A percentile compares a stretch with the other conserved stretches of the same genome.
These are phyloP conservation scores for Eucalyptus tenuipes DNA, from an alignment of 345 rosid genomes.

Conservation along the genomic window DNA sequence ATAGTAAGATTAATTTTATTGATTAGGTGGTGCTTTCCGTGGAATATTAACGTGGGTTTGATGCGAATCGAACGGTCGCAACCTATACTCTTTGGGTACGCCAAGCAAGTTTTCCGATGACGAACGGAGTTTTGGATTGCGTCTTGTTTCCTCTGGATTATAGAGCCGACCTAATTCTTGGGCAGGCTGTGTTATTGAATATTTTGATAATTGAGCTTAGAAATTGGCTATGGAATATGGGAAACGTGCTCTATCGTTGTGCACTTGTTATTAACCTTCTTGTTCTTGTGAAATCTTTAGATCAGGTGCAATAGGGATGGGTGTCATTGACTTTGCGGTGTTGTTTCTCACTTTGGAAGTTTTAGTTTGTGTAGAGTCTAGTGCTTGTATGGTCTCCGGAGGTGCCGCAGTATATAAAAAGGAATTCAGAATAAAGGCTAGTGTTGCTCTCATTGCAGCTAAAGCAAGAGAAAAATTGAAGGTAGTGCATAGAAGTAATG, in stretches of 20 bases:
- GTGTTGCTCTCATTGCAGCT: not conserved
- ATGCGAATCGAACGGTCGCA: not conserved
- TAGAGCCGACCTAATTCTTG: not conserved
- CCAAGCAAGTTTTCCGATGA: not conserved
- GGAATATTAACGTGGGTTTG: not conserved
- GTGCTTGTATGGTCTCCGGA: not conserved
- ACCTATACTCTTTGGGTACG: not conserved
- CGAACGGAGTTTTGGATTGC: not conserved
- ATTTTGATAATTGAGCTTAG: not conserved
- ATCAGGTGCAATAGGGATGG: not conserved
- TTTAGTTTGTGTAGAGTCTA: not conserved
- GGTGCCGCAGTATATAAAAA: not conserved
- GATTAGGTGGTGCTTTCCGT: not conserved
- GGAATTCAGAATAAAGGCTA: not conserved
- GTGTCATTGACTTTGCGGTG: not conserved
- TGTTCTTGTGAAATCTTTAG: not conserved
- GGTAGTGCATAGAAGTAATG: not conserved
- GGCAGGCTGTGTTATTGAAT: not conserved
- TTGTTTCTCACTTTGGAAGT: not conserved
- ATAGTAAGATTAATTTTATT: not conserved
- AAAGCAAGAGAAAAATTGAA: not conserved
- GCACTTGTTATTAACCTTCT: not conserved
- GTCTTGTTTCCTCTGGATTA: not conserved
- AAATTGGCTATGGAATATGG: not conserved
- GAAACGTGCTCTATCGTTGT: rapidly evolving